These are phyloP conservation scores for Acidomyces sp. DNA, from an alignment of 495 filamentous ascomycete species.

Conservation along the genomic window DNA sequence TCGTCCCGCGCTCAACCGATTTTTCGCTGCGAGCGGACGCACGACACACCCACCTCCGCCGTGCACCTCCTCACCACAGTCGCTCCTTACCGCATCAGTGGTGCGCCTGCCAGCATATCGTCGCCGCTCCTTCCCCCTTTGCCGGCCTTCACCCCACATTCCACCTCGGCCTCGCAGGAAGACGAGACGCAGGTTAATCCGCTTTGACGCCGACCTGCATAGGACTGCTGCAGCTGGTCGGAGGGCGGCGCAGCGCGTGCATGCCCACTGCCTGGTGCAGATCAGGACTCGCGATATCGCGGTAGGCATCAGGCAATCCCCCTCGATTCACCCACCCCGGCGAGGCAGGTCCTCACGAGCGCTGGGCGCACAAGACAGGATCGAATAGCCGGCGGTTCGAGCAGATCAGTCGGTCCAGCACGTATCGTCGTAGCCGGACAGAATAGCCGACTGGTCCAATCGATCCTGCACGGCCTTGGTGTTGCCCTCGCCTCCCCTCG, in stretches of 20 bases:
- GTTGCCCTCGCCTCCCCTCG: no score
- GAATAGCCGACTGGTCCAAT: no score
- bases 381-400: neutral
- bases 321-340: no score
- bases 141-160: slow-evolving; percentile 7
- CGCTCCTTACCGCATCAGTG: slow-evolving; percentile 5
- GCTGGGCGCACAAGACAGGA: neutral
- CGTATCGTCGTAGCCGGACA: neutral
- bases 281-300: neutral
- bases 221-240: neutral
- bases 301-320: no score
- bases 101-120: neutral
- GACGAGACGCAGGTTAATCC: neutral
- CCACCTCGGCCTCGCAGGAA: slow-evolving; percentile 8
- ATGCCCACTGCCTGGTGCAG: neutral
- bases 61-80: slow-evolving; percentile 2
- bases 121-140: neutral
- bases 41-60: neutral
- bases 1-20: no score
- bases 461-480: no score
- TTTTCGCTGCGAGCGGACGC: neutral
- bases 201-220: slow-evolving; percentile 1
- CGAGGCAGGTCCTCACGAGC: slow-evolving; percentile 2
- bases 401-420: neutral
- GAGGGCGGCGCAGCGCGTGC: slow-evolving; percentile 1